A percentile compares a stretch with the other conserved stretches of the same genome.
Conservation (phyloP, 2,329 filamentous ascomycete species). For the Escovopsis sp. region DNA sequence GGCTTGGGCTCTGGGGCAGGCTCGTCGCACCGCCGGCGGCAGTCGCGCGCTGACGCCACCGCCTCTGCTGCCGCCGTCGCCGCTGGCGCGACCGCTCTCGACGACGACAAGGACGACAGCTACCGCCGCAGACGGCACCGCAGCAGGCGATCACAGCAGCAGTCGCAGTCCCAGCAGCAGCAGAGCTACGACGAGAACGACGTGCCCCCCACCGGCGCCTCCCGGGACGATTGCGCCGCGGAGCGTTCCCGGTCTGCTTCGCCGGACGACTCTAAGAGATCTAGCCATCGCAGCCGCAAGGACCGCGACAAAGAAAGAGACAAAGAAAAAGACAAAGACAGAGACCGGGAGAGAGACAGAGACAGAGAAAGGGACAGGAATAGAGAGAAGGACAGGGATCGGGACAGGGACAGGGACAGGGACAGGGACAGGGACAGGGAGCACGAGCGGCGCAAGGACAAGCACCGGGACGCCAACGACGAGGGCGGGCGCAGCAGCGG, state of each 20-base stretch:
- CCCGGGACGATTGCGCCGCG: conserved; percentile 26
- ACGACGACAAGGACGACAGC: conserved; percentile 29
- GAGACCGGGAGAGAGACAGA: no score
- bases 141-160: conserved; percentile 27
- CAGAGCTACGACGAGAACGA: conserved; percentile 24
- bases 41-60: conserved; percentile 38
- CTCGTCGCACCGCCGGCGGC: conserved; percentile 30
- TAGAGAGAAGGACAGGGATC: conserved; percentile 25
- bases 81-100: conserved; percentile 7
- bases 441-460: conserved; percentile 26
- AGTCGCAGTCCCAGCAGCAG: no score
- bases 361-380: conserved; percentile 23
- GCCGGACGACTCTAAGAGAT: conserved; percentile 39
- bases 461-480: conserved; percentile 29
- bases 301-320: conserved; percentile 34
- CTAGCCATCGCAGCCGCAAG: conserved; percentile 44
- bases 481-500: conserved; percentile 23
- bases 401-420: conserved; percentile 12
- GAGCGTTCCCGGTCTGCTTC: conserved; percentile 52
- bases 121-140: conserved; percentile 36
- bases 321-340: conserved; percentile 24
- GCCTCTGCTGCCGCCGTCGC: conserved; percentile 4
- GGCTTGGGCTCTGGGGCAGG: no score
- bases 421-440: conserved; percentile 23
- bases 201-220: conserved; percentile 28